Base-by-base conservation (phyloP, 164 flowering plant species). In the Hamamelis virginiana region DNA sequence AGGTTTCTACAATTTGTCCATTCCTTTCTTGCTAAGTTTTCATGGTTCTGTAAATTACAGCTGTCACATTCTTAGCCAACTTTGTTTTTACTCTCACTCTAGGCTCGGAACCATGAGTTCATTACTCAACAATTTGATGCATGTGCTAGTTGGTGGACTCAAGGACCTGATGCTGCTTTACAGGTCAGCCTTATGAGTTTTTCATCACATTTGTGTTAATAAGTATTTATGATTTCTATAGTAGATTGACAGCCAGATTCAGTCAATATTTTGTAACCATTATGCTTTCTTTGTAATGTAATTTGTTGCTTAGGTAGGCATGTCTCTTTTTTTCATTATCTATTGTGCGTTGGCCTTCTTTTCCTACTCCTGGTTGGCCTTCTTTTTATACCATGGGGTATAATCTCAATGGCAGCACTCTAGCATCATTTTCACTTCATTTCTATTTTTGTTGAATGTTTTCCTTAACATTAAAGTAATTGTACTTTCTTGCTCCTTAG, bases 81-180 rank as follows among this genome's bases (percentile, higher is more conserved):
- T 71, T 68, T 28, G 38, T 27, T 69, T 68, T 27, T 5, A 16
- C 72, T 69, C 3, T 53, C 38, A n/a, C n/a, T 75, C 27, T 67
- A 83, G 87, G 85, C 19, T 45, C 69, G 45, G 64, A 66, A 70
- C 65, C 59, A 59, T 51, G 81, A 80, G 56, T 46, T 71, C 72
- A 81, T 95, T 56, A 69, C 80, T 75, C 88, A 90, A 60, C 86
- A 87, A 65, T 92, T 95, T 85, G 99, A 95, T 84, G 99, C 93
- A 26, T 92, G 98, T 84, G 99, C 99, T 70, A 92, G 99, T 81
- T 95, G 99, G 99, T 95, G 99, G 98, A 92, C 99, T 66, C 99
- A 95, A 82, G 99, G 98, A 67, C 97, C 98, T 65, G 89, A 90
- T 86, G 77, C 85, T 70, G 78, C 83, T 51, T 76, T 95, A 71